Evolutionary conservation across 2,329 filamentous ascomycete species (phyloP), one percentile per base, ranked within the genome.

Genomic region (Calonectria leucothoes): DNA sequence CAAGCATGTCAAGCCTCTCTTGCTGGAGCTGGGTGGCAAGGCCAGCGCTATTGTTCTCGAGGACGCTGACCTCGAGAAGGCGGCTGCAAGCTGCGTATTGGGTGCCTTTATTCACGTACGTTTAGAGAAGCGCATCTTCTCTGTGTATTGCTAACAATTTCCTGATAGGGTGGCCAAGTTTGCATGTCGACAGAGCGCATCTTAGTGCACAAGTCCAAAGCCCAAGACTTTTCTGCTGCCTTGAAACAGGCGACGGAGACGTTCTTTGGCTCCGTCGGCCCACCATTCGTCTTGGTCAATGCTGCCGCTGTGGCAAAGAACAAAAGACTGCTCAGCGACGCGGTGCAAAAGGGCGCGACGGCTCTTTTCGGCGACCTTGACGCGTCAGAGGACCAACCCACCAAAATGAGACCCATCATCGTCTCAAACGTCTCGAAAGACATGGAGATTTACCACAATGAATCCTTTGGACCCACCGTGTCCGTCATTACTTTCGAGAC

Each of bases 131-230:
- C n/a, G n/a, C n/a, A n/a, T n/a, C n/a, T n/a, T n/a, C n/a, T n/a
- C n/a, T n/a, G n/a, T n/a, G n/a, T n/a, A 93, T 0, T 95, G 95
- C 81, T 78, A 94, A 74, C 90, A 95, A 82, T 86, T 87, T 17
- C 20, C 20, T 25, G 17, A 33, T 12, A 66, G 74, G 61, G 64
- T 4, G 95, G 95, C 0, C 95, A 97, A 85, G 91, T 96, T 57
- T 97, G 95, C 88, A 96, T 97, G 94, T 89, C 90, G 20, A 96
- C 94, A 0, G 94, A 97, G 84, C 89, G 92, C 27, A 92, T 96
- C 51, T 79, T 91, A 12, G 87, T 91, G 7, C 88, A 91, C 82
- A 83, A 85, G 68, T 82, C 83, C 20, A 77, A 91, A 42, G 82
- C 78, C 1, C 80, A 81, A 3, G 79, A 82, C 14, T 91, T 91